Evolutionary conservation across 2,329 filamentous ascomycete species (phyloP).

Genomic region (Scytalidium lignicola): DNA sequence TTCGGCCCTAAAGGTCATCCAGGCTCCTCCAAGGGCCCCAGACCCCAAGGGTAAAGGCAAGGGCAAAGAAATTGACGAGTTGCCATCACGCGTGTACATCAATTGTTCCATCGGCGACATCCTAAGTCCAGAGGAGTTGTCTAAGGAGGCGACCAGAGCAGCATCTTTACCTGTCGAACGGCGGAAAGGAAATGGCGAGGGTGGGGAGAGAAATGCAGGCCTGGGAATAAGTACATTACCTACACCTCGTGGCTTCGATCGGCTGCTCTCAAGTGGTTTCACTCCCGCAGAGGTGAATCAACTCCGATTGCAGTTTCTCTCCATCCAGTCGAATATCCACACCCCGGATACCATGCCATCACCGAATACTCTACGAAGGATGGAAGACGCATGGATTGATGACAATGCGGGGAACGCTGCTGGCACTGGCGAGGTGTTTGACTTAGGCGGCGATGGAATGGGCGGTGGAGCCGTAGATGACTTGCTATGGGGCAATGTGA

Average conservation of each 20-base stretch:
- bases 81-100: slow-evolving; percentile 65
- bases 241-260: slow-evolving; percentile 78
- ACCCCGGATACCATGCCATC: slow-evolving; percentile 87
- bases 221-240: slow-evolving; percentile 34
- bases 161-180: slow-evolving; percentile 16
- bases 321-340: slow-evolving; percentile 74
- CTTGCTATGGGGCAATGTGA: slow-evolving; percentile 79
- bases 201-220: slow-evolving; percentile 8
- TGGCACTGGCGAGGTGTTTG: slow-evolving; percentile 32
- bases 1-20: slow-evolving; percentile 59
- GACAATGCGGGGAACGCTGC: slow-evolving; percentile 42
- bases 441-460: slow-evolving; percentile 31
- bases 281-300: slow-evolving; percentile 76
- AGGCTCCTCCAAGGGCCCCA: slow-evolving; percentile 39
- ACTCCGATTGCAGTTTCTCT: slow-evolving; percentile 81
- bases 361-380: slow-evolving; percentile 64
- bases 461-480: slow-evolving; percentile 61
- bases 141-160: slow-evolving; percentile 50
- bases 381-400: slow-evolving; percentile 93
- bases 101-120: slow-evolving; percentile 86
- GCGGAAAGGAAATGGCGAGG: slow-evolving; percentile 9
- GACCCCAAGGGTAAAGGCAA: slow-evolving; percentile 62
- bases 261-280: slow-evolving; percentile 77
- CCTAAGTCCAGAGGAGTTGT: slow-evolving; percentile 64
- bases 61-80: slow-evolving; percentile 45